Evolutionary conservation across 306 rosid species (phyloP), one percentile per base, ranked within the genome.

Genomic region (Cicer cuneatum): DNA sequence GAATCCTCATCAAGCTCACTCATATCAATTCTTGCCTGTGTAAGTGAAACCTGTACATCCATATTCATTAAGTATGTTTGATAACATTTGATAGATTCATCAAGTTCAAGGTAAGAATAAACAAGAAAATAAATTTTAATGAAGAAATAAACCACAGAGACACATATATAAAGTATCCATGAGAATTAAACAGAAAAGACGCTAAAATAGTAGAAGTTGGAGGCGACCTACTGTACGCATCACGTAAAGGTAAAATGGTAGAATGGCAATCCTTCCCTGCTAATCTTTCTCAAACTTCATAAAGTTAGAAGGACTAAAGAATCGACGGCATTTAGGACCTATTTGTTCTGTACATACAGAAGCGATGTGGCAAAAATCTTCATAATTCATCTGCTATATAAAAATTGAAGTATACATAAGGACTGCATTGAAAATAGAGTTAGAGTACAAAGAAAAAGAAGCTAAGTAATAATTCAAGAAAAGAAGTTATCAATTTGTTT

Each of bases 271-370:
- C 89, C 99, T 92, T 84, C 99, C 99, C 39, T 86, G 93, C 77
- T 95, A 98, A 65, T 95, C 99, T 84, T 95, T 95, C 90, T 95
- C 99, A 85, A 95, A 95, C 84, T 95, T 95, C 99, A 95, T 95
- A 78, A 95, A 95, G 85, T 95, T 95, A 60, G 99, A 95, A 80
- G 99, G 99, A 83, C 99, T 95, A 80, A 95, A 95, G 84, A 95
- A 95, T 24, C 97, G 89, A 11, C 96, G 87, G 53, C 97, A 95
- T 84, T 92, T 95, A 39, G 99, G 86, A 78, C 99, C 99, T 64
- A 95, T 95, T 86, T 90, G 99, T 85, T 92, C 99, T 37, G 98
- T 90, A 84, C 99, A 95, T 75, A 95, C 97, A 68, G 99, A 87
- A 73, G 97, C 96, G 78, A 95, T 95, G 87, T 92, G 99, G 88